These are phyloP conservation scores for Lentinula lateritia DNA, from an alignment of 768 basidiomycete species.

Conservation along the genomic window DNA sequence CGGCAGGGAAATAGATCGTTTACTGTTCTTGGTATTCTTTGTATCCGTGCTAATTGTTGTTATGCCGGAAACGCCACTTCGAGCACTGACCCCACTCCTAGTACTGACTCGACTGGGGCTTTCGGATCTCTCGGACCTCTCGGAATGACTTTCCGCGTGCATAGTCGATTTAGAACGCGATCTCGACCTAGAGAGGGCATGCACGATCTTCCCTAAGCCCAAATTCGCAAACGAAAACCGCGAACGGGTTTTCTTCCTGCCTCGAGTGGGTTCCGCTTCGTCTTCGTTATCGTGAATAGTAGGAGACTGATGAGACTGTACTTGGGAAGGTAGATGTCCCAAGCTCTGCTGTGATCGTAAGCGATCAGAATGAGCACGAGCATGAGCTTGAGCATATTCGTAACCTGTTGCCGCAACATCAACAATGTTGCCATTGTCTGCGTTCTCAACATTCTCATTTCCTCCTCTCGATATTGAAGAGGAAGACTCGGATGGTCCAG, in stretches of 20 bases:
- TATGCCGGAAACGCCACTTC: background rate
- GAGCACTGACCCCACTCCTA: background rate
- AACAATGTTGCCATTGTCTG: too few relatives aligned
- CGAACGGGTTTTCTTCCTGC: background rate
- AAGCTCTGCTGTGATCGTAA: background rate
- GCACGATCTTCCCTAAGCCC: background rate
- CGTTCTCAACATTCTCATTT: background rate
- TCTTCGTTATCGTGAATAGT: background rate
- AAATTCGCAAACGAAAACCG: background rate
- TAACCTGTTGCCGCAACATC: background rate
- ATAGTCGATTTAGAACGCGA: background rate
- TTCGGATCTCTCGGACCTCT: background rate
- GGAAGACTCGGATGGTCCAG: background rate
- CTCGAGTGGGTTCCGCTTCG: background rate
- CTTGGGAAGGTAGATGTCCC: background rate
- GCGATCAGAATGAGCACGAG: background rate
- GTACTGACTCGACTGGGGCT: background rate
- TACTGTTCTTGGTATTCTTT: background rate
- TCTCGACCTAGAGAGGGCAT: background rate
- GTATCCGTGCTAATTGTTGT: background rate
- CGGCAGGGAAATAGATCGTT: background rate
- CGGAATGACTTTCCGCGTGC: background rate
- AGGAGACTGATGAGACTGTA: background rate
- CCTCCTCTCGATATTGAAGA: background rate
- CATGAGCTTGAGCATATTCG: background rate